Conservation (phyloP, 257 asterid genomes). For the Coffea eugenioides region DNA sequence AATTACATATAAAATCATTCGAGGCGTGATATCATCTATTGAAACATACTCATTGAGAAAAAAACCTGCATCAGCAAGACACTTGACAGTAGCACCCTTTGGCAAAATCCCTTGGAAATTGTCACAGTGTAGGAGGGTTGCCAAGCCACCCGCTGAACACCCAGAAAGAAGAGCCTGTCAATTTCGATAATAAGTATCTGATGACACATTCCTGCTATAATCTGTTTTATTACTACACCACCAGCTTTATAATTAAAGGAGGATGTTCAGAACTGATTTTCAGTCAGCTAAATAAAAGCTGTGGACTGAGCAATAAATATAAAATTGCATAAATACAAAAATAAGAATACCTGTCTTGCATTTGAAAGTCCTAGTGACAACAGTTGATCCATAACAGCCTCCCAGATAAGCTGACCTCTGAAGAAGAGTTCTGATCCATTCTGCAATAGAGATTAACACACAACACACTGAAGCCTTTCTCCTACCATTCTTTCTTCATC, state of each 20-base stretch:
- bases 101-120: constrained; percentile 62
- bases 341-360: constrained; percentile 58
- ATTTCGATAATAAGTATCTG: too few species aligned
- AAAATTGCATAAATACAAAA: not conserved
- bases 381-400: constrained; percentile 69
- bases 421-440: constrained; percentile 69
- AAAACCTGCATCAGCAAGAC: constrained; percentile 93
- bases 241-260: not conserved
- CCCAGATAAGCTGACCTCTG: constrained; percentile 93
- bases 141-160: constrained; percentile 98
- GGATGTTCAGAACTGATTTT: not conserved
- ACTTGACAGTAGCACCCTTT: constrained; percentile 65
- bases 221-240: not conserved
- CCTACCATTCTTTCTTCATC: constrained; percentile 19
- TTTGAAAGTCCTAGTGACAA: constrained; percentile 70
- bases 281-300: constrained; percentile 5
- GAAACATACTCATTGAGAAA: constrained; percentile 77
- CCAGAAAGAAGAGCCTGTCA: constrained; percentile 88
- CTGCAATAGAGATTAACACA: constrained; percentile 40
- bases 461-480: constrained; percentile 20
- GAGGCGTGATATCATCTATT: not conserved
- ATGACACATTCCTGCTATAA: not conserved
- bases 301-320: not conserved
- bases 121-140: constrained; percentile 88
- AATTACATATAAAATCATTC: not conserved